Conservation (phyloP, 371 early-diverging fungal genomes). For the Funneliformis caledonium region DNA sequence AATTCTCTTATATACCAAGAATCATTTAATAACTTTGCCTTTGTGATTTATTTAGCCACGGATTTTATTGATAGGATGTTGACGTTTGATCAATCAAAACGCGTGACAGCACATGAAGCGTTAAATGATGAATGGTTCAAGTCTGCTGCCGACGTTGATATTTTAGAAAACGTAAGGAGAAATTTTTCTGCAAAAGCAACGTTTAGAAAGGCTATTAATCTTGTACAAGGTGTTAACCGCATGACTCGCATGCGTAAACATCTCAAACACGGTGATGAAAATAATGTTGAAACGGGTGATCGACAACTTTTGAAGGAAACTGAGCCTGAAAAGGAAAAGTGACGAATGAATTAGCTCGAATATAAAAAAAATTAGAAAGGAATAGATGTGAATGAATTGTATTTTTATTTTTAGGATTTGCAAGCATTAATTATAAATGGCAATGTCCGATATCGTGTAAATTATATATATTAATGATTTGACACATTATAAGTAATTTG, state of each 20-base stretch:
- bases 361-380: no score
- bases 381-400: no score
- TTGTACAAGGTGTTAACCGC: slow-evolving; percentile 35
- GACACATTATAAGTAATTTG: background rate
- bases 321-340: no score
- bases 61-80: slow-evolving; percentile 86
- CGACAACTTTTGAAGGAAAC: background rate
- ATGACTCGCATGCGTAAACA: slow-evolving; percentile 15
- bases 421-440: no score
- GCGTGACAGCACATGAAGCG: slow-evolving; percentile 84
- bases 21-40: background rate
- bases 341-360: no score
- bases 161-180: slow-evolving; percentile 71
- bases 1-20: background rate
- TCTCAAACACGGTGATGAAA: background rate
- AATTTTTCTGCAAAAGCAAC: slow-evolving; percentile 59
- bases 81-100: slow-evolving; percentile 69
- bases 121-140: slow-evolving; percentile 85
- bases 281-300: background rate
- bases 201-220: slow-evolving; percentile 23
- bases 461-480: no score
- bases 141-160: slow-evolving; percentile 63
- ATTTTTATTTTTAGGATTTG: no score
- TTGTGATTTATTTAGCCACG: slow-evolving; percentile 64
- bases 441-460: no score